These are phyloP conservation scores for Tinospora cordifolia DNA, from an alignment of 164 flowering plant species.

Conservation along the genomic window DNA sequence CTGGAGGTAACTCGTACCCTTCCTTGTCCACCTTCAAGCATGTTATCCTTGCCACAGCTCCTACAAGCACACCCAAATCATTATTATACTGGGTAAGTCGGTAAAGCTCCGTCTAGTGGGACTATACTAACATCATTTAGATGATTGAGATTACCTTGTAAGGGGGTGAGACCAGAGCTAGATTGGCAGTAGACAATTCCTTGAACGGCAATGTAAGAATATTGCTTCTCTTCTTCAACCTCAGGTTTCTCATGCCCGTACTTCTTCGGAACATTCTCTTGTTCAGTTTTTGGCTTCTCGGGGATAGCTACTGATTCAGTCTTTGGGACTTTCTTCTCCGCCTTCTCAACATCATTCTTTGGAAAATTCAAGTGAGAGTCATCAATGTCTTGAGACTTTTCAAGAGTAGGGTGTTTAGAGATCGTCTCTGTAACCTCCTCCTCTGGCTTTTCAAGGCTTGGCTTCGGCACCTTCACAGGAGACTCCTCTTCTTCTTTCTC, in stretches of 20 bases:
- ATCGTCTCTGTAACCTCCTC: neutral
- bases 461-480: neutral
- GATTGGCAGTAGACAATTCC: constrained; percentile 33
- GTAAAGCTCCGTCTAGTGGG: no score
- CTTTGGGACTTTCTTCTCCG: neutral
- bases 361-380: neutral
- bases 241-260: neutral
- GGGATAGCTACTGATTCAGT: neutral
- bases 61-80: constrained; percentile 14
- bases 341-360: neutral
- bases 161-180: constrained; percentile 21
- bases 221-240: neutral
- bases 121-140: no score
- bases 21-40: constrained; percentile 24
- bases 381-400: neutral
- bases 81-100: no score
- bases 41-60: constrained; percentile 36
- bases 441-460: neutral
- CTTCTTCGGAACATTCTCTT: neutral
- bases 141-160: constrained; percentile 20
- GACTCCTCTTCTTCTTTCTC: neutral
- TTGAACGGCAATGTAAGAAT: constrained; percentile 20
- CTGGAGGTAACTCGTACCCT: constrained; percentile 24
- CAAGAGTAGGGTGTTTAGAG: neutral
- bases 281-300: neutral